These are phyloP conservation scores for Hyphopichia buzzinii DNA, from an alignment of 1,139 yeast genomes.

Conservation along the genomic window DNA sequence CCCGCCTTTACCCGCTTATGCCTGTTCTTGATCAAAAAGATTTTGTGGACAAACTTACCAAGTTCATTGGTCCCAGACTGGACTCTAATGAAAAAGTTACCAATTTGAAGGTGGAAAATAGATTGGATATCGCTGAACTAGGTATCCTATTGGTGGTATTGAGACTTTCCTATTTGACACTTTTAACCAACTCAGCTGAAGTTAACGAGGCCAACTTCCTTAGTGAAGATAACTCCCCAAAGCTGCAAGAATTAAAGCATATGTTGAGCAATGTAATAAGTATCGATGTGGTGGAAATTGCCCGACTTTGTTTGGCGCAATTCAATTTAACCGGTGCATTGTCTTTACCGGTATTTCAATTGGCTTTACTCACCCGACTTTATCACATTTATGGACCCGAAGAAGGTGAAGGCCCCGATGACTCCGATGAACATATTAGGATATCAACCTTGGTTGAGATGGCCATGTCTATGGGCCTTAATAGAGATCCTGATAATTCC, in stretches of 20 bases:
- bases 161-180: constrained; percentile 21
- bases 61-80: constrained; percentile 24
- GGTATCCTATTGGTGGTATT: constrained; percentile 18
- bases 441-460: constrained; percentile 43
- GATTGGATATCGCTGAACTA: constrained; percentile 16
- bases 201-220: constrained; percentile 39
- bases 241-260: constrained; percentile 14
- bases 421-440: constrained; percentile 36
- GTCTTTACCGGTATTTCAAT: constrained; percentile 42
- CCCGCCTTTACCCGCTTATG: constrained; percentile 39
- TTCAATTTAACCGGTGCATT: constrained; percentile 35
- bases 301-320: constrained; percentile 26
- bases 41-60: constrained; percentile 13
- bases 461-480: constrained; percentile 46
- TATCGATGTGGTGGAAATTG: constrained; percentile 25
- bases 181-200: constrained; percentile 15
- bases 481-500: constrained; percentile 40
- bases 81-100: constrained; percentile 11
- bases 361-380: constrained; percentile 21
- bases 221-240: constrained; percentile 7
- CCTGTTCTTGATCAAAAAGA: constrained; percentile 47
- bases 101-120: constrained; percentile 12
- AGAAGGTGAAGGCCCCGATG: constrained; percentile 16
- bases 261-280: constrained; percentile 30
- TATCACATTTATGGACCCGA: constrained; percentile 23